phyloP scores from a whole-genome alignment of 345 rosid species.

The Eucalyptus guilfoylei region DNA sequence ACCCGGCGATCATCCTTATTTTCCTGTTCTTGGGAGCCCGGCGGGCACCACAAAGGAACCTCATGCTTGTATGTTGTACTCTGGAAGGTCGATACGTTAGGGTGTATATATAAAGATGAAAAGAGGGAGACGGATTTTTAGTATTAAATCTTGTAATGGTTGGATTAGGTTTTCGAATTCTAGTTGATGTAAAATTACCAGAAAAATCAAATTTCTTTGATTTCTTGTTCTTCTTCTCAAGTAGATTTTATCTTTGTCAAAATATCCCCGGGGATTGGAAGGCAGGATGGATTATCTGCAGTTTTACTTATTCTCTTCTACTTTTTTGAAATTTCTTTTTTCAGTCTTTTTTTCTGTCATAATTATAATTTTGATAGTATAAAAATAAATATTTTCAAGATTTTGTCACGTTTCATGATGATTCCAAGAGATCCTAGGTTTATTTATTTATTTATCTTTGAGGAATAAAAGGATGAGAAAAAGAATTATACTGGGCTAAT shows the following conservation, averaged over 20 bases:
- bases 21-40: background rate
- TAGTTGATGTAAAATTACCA: background rate
- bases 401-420: background rate
- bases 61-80: background rate
- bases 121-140: background rate
- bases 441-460: background rate
- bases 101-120: background rate
- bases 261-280: background rate
- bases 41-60: background rate
- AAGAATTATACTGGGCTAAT: background rate
- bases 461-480: background rate
- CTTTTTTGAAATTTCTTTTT: background rate
- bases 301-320: background rate
- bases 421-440: background rate
- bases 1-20: background rate
- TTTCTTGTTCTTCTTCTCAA: background rate
- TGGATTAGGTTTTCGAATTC: background rate
- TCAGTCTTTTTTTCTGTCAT: background rate
- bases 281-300: background rate
- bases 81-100: background rate
- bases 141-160: background rate
- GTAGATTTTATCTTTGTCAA: background rate
- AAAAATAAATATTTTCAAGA: background rate
- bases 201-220: background rate
- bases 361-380: background rate